These are phyloP conservation scores for Immersiporthe knoxdaviesiana DNA, from an alignment of 2,329 filamentous ascomycete species.

Conservation along the genomic window DNA sequence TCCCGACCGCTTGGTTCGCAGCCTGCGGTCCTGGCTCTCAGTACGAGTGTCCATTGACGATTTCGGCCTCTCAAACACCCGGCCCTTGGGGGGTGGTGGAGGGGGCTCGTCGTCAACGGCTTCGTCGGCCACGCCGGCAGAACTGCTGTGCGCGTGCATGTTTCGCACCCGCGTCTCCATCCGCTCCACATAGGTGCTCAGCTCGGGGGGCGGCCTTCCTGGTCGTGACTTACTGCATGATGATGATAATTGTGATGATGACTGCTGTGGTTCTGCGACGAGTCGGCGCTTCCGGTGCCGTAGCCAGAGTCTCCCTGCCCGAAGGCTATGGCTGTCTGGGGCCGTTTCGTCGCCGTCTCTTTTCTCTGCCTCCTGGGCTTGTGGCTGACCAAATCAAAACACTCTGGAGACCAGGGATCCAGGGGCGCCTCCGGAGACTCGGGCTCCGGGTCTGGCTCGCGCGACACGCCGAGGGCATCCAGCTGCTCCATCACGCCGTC, in stretches of 20 bases:
- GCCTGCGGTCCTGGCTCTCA: slow-evolving; percentile 45
- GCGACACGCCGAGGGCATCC: slow-evolving; percentile 76
- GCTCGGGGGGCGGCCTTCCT: slow-evolving; percentile 65
- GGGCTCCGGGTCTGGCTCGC: slow-evolving; percentile 55
- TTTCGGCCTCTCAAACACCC: slow-evolving; percentile 57
- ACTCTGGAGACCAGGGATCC: slow-evolving; percentile 89
- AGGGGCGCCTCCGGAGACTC: slow-evolving; percentile 58
- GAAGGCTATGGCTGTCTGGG: slow-evolving; percentile 77
- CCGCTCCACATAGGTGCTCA: slow-evolving; percentile 85
- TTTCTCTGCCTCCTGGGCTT: slow-evolving; percentile 42
- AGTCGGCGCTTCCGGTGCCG: slow-evolving; percentile 59
- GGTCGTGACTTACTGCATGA: slow-evolving; percentile 44
- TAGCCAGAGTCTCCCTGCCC: slow-evolving; percentile 61
- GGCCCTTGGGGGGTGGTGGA: slow-evolving; percentile 64
- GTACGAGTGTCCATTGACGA: slow-evolving; percentile 56
- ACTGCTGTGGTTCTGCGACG: slow-evolving; percentile 49
- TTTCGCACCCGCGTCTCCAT: slow-evolving; percentile 84
- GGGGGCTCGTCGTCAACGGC: slow-evolving; percentile 49
- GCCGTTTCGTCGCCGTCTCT: slow-evolving; percentile 45
- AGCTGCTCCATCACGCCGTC: slow-evolving; percentile 97
- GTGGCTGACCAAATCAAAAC: slow-evolving; percentile 65
- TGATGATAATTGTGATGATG: slow-evolving; percentile 25
- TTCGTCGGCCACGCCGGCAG: slow-evolving; percentile 49
- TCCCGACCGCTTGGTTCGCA: slow-evolving; percentile 72
- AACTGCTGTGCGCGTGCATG: slow-evolving; percentile 66